Evolutionary conservation across 768 basidiomycete species (phyloP), one percentile per base, ranked within the genome.

Genomic region (Tremella mesenterica): DNA sequence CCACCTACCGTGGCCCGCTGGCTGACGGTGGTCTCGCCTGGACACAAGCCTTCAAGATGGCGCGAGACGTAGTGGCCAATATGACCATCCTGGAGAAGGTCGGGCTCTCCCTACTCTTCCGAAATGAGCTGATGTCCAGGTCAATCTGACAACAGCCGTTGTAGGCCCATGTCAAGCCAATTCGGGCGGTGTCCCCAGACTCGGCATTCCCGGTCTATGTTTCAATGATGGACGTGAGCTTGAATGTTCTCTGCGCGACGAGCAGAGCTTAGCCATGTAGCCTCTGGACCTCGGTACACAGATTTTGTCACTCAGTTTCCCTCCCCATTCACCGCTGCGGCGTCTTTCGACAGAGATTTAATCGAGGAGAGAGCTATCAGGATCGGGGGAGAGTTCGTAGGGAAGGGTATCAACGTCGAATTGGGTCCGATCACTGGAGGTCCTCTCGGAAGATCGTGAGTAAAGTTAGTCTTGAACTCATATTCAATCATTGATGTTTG

Each of bases 321-420:
- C 16, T 69, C 70, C 16, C 64, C 60, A 25, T 67, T 70, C 50
- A 64, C 63, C 23, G 61, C 59, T 2, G 64, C 70, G 1, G 68
- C 70, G 1, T 65, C 65, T 8, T 89, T 80, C 74, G 87, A 88
- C 61, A 83, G 84, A 28, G 77, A 78, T 0, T 76, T 93, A 29
- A 81, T 95, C 30, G 83, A 88, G 44, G 75, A 76, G n/a, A 81
- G 90, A 31, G 90, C 87, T 1, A 61, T 80, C 1, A 81, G 79
- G 44, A 85, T 95, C 80, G 91, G 90, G 10, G 67, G 77, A 48
- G 92, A 97, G 70, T 85, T 88, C 73, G 77, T 79, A 53, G 83
- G 81, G 18, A 88, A 91, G 64, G 92, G 92, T 20, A 81, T 88
- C 50, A 81, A 92, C 60, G 76, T 91, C 41, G 84, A 82, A 9